Percentiles rank a stretch among this genome's conserved stretches.
These are phyloP conservation scores for Pelargonium exstipulatum DNA, from an alignment of 441 rosid species.

Conservation along the genomic window DNA sequence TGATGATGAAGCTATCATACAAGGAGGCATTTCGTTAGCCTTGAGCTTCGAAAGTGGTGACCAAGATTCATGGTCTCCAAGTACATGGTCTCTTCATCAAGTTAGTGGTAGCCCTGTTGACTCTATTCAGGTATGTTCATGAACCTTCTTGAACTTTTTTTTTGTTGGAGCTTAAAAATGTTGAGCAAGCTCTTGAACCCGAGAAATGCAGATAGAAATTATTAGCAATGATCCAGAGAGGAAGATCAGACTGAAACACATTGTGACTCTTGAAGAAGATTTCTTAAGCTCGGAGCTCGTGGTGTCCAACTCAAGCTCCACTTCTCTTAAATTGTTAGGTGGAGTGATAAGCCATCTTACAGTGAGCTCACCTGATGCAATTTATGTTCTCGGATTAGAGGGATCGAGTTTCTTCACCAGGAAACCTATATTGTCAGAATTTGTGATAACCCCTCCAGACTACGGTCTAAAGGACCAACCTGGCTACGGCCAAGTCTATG, in stretches of 20 bases:
- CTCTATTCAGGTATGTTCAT: constrained; percentile 39
- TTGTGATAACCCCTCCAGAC: constrained; percentile 44
- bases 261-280: constrained; percentile 44
- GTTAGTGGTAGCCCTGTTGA: constrained; percentile 56
- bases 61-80: constrained; percentile 43
- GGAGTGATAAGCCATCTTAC: constrained; percentile 62
- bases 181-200: constrained; percentile 13
- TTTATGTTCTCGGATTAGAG: constrained; percentile 60
- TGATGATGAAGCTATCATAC: constrained; percentile 31
- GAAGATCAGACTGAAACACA: constrained; percentile 48
- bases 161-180: not conserved
- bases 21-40: constrained; percentile 66
- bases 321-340: constrained; percentile 39
- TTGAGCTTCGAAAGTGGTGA: constrained; percentile 38
- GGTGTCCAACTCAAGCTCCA: constrained; percentile 40
- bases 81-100: constrained; percentile 47
- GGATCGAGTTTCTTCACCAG: constrained; percentile 50
- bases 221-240: constrained; percentile 39
- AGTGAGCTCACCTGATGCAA: constrained; percentile 82
- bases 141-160: constrained; percentile 15
- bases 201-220: constrained; percentile 53
- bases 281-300: constrained; percentile 50
- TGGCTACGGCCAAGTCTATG: constrained; percentile 23
- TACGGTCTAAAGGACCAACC: constrained; percentile 15
- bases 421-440: constrained; percentile 37